Base-by-base conservation (phyloP, 371 early-diverging fungal genomes). In the Quaeritorhiza haematococci region DNA sequence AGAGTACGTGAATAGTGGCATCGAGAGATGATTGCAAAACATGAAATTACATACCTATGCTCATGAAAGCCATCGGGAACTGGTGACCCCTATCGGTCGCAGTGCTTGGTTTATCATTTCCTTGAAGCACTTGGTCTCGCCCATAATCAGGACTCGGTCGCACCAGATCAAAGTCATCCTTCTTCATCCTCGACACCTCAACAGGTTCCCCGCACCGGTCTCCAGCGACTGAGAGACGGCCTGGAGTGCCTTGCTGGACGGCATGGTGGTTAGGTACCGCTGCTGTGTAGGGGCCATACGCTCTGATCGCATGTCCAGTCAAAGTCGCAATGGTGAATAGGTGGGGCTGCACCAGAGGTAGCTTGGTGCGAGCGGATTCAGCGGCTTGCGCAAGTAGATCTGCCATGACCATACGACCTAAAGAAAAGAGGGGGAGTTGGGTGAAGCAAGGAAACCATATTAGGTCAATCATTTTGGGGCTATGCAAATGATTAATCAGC, bases 361-460 rank as follows among this genome's bases (percentile, higher is more conserved):
- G 66, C 56, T 45, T 64, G 43, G 24, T 63, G 59, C 27, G 76
- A 79, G 84, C 86, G 43, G 69, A 67, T 69, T 93, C 92, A 62
- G 85, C 87, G 72, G 84, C 83, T 60, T 87, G 79, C 58, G 84
- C 78, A 7, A 93, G 70, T 13, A 90, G 82, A 69, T 93, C 67
- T 32, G 87, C 80, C 90, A 93, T 90, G 32, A 90, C 90, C 84
- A 92, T 86, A 33, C 93, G 86, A 29, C 93, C n/a, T n/a, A n/a
- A n/a, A n/a, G n/a, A n/a, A n/a, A n/a, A n/a, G n/a, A n/a, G n/a
- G n/a, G n/a, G n/a, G n/a, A n/a, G n/a, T n/a, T n/a, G n/a, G n/a
- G n/a, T n/a, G n/a, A n/a, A n/a, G n/a, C n/a, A n/a, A n/a, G n/a
- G n/a, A n/a, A n/a, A n/a, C n/a, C n/a, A n/a, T n/a, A n/a, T n/a